Evolutionary conservation across 2,329 filamentous ascomycete species (phyloP).

Genomic region (Ceratocystis diversiconidia): DNA sequence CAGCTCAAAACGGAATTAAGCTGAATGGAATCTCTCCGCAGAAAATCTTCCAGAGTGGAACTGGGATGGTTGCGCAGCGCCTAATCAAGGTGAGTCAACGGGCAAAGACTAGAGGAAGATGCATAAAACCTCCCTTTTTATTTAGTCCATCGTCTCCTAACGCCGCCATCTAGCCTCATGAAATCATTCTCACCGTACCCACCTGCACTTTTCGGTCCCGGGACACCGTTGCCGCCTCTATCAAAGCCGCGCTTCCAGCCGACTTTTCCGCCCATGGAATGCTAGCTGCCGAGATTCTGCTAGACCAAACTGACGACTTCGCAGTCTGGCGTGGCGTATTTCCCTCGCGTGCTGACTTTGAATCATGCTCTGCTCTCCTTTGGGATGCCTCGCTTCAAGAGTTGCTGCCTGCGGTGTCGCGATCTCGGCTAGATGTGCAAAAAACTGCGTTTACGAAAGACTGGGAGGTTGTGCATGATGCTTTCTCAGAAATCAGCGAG

Average conservation of each 20-base stretch:
- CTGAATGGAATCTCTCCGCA: conserved; percentile 54
- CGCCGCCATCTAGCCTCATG: conserved; percentile 25
- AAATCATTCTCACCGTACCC: conserved; percentile 52
- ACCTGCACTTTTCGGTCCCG: conserved; percentile 48
- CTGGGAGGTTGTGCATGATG: conserved; percentile 26
- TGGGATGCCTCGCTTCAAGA: conserved; percentile 34
- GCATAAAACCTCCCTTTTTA: neutral
- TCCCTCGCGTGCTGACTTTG: conserved; percentile 48
- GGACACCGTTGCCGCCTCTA: conserved; percentile 40
- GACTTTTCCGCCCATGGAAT: conserved; percentile 53
- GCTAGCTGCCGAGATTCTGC: conserved; percentile 49
- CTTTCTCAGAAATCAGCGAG: conserved; percentile 25
- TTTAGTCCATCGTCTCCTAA: neutral
- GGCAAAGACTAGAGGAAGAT: neutral
- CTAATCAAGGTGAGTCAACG: conserved; percentile 43
- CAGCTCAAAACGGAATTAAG: conserved; percentile 45
- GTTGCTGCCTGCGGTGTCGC: conserved; percentile 33
- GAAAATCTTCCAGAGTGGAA: conserved; percentile 54
- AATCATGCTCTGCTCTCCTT: conserved; percentile 31
- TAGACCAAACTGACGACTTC: conserved; percentile 28
- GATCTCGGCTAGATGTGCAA: conserved; percentile 40
- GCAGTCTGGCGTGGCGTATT: conserved; percentile 51
- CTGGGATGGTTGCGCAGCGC: conserved; percentile 61
- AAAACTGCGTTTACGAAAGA: conserved; percentile 29
- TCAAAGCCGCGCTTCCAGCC: conserved; percentile 38